Base-by-base conservation (phyloP, 1,284 basidiomycete genomes). In the Ustilago tritici region DNA sequence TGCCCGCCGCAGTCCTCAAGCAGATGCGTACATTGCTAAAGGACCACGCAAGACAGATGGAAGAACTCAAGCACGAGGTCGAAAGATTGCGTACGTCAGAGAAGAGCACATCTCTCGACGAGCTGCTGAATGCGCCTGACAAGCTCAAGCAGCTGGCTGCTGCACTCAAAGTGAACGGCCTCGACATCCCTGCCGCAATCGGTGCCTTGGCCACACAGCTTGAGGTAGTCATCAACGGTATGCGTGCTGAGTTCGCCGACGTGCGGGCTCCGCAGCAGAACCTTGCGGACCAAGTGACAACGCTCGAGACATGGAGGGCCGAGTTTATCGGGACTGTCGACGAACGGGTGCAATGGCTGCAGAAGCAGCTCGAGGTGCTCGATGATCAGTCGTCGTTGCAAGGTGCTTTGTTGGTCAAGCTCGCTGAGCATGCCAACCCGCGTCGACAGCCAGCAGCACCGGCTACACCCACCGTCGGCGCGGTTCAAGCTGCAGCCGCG, bases 371-470 rank as follows among this genome's bases (percentile, higher is more conserved):
- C 14, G 59, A 69, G 15, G 38, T 34, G 55, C 41, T 78, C 31
- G 75, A 78, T 31, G 67, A 70, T 41, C 75, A 74, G 61, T 43
- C 58, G 15, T 61, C 75, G 19, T 41, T 73, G 64, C 75, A 78
- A 61, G 75, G 67, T 43, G 75, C 75, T 5, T 50, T 78, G 40
- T 55, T 78, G 36, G 64, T 64, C 57, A 73, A 70, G 56, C 54
- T 78, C 19, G 12, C 43, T 17, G 70, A 78, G 47, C 66, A 77
- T 35, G 65, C 65, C 34, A 72, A 77, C 46, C 74, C 74, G 11
- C 70, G 65, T n/a, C 69, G 56, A 14, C 23, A 50, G 31, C 35
- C 56, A 11, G 17, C 52, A 12, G 17, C 58, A 15, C 53, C 53
- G 11, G 15, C 53, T 7, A 28, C 53, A 38, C 8, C 52, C 28